Base-by-base conservation (phyloP, 306 rosid species). In the peach (Prunus persica) region DNA sequence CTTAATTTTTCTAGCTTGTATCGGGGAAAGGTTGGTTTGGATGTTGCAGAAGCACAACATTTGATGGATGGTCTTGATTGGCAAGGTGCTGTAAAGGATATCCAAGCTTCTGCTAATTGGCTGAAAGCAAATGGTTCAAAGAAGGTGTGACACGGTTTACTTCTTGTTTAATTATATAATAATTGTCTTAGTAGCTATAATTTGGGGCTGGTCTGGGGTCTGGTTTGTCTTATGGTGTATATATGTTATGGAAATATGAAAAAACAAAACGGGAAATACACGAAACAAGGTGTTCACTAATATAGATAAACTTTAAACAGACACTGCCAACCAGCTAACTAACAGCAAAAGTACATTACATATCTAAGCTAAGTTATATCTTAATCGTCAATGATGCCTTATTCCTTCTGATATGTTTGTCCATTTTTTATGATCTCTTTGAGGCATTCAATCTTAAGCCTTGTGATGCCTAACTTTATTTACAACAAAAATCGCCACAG, bases 11-110 rank as follows among this genome's bases (percentile, higher is more conserved):
- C 11, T 74, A 88, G 97, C 84, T 79, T 91, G 71, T 89, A 91
- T 69, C 84, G 90, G 55, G 98, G 96, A 62, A 93, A 91, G 89
- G 97, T 95, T 19, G 97, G 97, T 70, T 82, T 95, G 71, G 97
- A 95, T 83, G 93, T 73, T 63, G 97, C 97, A 27, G 98, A 95
- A 83, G 98, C 97, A 4, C 98, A 92, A 38, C 98, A 95, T 81
- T 80, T 93, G 87, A 76, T 95, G 85, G 96, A 90, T 0, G 96
- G 86, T 58, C 95, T 95, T 71, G 97, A 95, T 81, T 95, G 98
- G 98, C 97, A 87, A 83, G 98, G 93, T 72, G 98, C 98, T 62
- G 92, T 92, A 0, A 90, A 92, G 89, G 97, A 95, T 74, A 88
- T 92, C 47, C 75, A 25, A 32, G 97, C 98, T 78, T 93, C 98